A percentile compares a stretch with the other conserved stretches of the same genome.
Evolutionary conservation across 768 basidiomycete genomes (phyloP).

Genomic region (Tricholoma terreum): DNA sequence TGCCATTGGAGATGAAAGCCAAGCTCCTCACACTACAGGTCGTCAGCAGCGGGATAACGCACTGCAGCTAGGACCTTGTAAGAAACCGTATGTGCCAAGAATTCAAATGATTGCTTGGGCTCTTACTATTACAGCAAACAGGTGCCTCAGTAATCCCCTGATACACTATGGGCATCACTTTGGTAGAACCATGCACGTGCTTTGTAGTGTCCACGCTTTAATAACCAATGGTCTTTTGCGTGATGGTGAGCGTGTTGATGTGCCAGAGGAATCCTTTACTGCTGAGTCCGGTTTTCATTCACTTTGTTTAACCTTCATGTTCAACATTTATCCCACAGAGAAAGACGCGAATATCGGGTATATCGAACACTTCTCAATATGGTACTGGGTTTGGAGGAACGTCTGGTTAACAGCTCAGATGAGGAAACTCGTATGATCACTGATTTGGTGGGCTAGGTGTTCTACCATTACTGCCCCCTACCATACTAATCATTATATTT

Average conservation of each 20-base stretch:
- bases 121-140: not conserved
- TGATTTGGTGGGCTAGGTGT: constrained; percentile 1
- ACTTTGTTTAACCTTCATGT: not conserved
- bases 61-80: not conserved
- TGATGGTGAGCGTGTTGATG: constrained; percentile 8
- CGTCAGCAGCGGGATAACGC: not conserved
- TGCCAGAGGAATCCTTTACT: constrained; percentile 12
- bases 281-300: constrained; percentile 1
- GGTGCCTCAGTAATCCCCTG: constrained; percentile 5
- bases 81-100: not conserved
- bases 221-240: constrained; percentile 10
- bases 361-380: not conserved
- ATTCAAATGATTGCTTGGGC: not conserved
- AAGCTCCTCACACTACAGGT: not conserved
- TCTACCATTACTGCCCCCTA: too few relatives aligned
- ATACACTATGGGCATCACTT: constrained; percentile 19
- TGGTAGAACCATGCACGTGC: constrained; percentile 13
- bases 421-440: constrained; percentile 1
- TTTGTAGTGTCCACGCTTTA: constrained; percentile 17
- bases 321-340: not conserved
- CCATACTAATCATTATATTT: not conserved
- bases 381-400: not conserved
- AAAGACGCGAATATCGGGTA: not conserved
- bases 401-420: not conserved
- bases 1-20: too few relatives aligned